Conservation (phyloP, 2,329 filamentous ascomycete genomes). For the Ophidiomyces ophidiicola region DNA sequence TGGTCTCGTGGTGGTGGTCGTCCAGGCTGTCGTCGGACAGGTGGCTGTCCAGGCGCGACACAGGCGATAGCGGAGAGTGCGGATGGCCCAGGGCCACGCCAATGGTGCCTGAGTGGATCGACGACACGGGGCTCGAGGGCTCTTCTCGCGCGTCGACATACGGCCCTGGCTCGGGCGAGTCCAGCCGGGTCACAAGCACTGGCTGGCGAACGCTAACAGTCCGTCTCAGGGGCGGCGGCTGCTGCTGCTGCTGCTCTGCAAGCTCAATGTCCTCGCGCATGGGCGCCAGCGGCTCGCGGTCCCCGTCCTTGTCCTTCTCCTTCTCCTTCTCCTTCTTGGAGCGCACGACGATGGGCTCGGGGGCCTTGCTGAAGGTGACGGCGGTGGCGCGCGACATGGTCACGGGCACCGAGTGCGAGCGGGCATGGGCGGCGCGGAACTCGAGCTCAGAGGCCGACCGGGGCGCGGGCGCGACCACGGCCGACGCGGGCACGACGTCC, state of each 20-base stretch:
- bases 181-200: too few species aligned
- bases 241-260: neutral
- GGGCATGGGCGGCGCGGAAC: slow-evolving; percentile 7
- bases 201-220: too few species aligned
- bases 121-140: slow-evolving; percentile 8
- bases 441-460: slow-evolving; percentile 5
- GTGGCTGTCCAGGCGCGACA: slow-evolving; percentile 1
- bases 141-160: slow-evolving; percentile 3
- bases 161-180: slow-evolving; percentile 4
- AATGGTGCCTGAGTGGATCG: slow-evolving; percentile 9
- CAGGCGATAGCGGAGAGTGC: slow-evolving; percentile 1
- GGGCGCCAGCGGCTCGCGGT: slow-evolving; percentile 26
- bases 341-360: slow-evolving; percentile 19
- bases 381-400: neutral
- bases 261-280: slow-evolving; percentile 30
- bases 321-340: slow-evolving; percentile 18
- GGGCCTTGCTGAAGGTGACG: slow-evolving; percentile 16
- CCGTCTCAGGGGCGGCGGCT: slow-evolving; percentile 1
- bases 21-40: slow-evolving; percentile 1
- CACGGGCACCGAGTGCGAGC: slow-evolving; percentile 11
- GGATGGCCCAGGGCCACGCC: slow-evolving; percentile 4
- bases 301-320: too few species aligned
- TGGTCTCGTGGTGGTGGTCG: too few species aligned
- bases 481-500: slow-evolving; percentile 11
- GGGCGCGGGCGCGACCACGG: slow-evolving; percentile 13